Evolutionary conservation across 2,329 filamentous ascomycete genomes (phyloP).

Genomic region (Cladosporium sp.): DNA sequence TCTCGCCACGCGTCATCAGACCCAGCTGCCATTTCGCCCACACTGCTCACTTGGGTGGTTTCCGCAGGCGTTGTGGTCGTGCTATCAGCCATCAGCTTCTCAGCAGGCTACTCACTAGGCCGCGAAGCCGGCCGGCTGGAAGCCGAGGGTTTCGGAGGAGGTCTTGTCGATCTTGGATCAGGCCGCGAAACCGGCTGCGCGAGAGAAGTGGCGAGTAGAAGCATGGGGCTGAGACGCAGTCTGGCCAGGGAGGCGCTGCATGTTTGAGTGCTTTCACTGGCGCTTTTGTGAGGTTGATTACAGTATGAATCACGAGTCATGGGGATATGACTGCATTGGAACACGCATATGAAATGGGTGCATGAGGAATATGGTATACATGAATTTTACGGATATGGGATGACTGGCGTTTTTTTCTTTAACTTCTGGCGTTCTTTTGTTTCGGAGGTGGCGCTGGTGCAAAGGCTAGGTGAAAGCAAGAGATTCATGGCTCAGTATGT

Average conservation of each 20-base stretch:
- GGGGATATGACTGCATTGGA: not conserved
- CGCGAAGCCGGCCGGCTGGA: constrained; percentile 59
- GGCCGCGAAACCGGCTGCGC: constrained; percentile 31
- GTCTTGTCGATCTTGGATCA: constrained; percentile 27
- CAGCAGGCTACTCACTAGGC: constrained; percentile 63
- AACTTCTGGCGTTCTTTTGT: not conserved
- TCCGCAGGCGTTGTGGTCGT: constrained; percentile 65
- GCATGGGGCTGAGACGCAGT: constrained; percentile 35
- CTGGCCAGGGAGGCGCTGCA: constrained; percentile 35
- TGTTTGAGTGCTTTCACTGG: constrained; percentile 22
- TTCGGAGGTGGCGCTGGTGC: not conserved
- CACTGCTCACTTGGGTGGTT: constrained; percentile 65
- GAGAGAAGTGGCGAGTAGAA: constrained; percentile 33
- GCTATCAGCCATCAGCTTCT: constrained; percentile 64
- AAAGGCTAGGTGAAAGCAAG: not conserved
- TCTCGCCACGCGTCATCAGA: constrained; percentile 38
- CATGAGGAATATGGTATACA: not conserved
- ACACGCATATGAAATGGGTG: not conserved
- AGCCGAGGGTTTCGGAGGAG: constrained; percentile 28
- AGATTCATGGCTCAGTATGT: not conserved
- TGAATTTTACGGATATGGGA: not conserved
- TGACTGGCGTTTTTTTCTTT: not conserved
- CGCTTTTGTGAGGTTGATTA: not conserved
- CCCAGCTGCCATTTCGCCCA: constrained; percentile 52
- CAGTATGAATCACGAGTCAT: not conserved